Base-by-base conservation (phyloP, 2,329 filamentous ascomycete genomes). In the Colletotrichum limetticola region DNA sequence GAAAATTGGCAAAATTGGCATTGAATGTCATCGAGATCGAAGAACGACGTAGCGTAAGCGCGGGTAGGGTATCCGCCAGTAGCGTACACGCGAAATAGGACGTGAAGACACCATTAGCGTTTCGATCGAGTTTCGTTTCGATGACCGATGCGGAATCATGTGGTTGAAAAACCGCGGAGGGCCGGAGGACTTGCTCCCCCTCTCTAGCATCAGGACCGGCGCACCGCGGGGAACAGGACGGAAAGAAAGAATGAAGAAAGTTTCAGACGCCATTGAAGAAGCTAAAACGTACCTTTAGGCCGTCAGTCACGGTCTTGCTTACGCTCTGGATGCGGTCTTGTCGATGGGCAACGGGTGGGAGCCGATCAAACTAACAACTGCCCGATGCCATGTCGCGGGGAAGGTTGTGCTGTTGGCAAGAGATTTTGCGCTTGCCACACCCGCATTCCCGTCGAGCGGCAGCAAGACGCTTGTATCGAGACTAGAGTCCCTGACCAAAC, bases 51-150 rank as follows among this genome's bases (percentile, higher is more conserved):
- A 12, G 58, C 32, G 35, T 14, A 16, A 60, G 30, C 58, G 46
- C 52, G 62, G 52, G 52, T 56, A 55, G 8, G 52, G 32, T 52
- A 52, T 7, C 62, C 32, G 16, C n/a, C 22, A 9, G 14, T 56
- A 16, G 30, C 22, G 52, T 24, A 16, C 42, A 24, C 42, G 61
- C 24, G 28, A 53, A 35, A 53, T 14, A 55, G 46, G 61, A 11
- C 26, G 11, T n/a, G 37, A n/a, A 11, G 14, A 42, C 30, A 42
- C n/a, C 16, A 14, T 26, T 58, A 37, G 55, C 70, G 66, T 61
- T 65, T 72, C 70, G 70, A 72, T 72, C 60, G 66, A 30, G 66
- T 64, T 61, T 72, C 66, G 35, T 60, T 70, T 70, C 70, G 56
- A 70, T 57, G 60, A 61, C 49, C 28, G n/a, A 53, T 63, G 46